A percentile compares a stretch with the other conserved stretches of the same genome.
phyloP scores from a whole-genome alignment of 768 basidiomycete species.

The Gloeostereum incarnatum region DNA sequence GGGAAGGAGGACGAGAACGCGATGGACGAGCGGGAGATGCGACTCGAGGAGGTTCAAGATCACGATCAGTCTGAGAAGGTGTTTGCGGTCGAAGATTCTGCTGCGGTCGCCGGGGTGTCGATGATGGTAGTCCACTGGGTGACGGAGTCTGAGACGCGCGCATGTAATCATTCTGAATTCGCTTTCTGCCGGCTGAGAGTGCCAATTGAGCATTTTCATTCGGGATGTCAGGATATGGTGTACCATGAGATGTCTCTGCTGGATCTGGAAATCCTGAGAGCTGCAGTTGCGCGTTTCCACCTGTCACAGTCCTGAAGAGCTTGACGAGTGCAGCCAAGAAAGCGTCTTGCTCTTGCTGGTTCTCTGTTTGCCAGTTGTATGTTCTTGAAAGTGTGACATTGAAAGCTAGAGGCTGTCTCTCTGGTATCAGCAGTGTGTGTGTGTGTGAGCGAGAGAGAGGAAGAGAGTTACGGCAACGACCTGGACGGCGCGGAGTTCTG shows the following conservation, averaged over 20 bases:
- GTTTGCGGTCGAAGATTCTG: constrained; percentile 12
- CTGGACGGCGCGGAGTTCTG: constrained; percentile 75
- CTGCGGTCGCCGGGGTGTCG: constrained; percentile 10
- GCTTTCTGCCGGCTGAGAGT: constrained; percentile 9
- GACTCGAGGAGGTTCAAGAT: constrained; percentile 11
- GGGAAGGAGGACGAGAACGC: constrained; percentile 31
- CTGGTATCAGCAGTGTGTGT: constrained; percentile 8
- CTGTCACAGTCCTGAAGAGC: constrained; percentile 42
- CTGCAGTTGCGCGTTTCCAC: constrained; percentile 35
- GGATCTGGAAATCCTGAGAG: constrained; percentile 48
- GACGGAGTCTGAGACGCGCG: constrained; percentile 10
- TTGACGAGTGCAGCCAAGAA: constrained; percentile 66
- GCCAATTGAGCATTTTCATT: too few species aligned
- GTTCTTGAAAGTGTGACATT: constrained; percentile 83
- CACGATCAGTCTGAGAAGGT: constrained; percentile 17
- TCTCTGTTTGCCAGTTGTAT: constrained; percentile 87
- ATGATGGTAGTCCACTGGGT: constrained; percentile 4
- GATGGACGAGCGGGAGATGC: constrained; percentile 13
- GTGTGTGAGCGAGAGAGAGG: constrained; percentile 4
- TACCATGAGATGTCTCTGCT: constrained; percentile 24
- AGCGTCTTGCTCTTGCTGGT: constrained; percentile 52
- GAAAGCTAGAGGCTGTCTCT: constrained; percentile 49
- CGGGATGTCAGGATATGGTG: too few species aligned
- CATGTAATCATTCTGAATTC: constrained; percentile 13
- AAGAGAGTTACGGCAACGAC: constrained; percentile 54